These are phyloP conservation scores for Pleurostoma richardsiae DNA, from an alignment of 2,329 filamentous ascomycete genomes.

Conservation along the genomic window DNA sequence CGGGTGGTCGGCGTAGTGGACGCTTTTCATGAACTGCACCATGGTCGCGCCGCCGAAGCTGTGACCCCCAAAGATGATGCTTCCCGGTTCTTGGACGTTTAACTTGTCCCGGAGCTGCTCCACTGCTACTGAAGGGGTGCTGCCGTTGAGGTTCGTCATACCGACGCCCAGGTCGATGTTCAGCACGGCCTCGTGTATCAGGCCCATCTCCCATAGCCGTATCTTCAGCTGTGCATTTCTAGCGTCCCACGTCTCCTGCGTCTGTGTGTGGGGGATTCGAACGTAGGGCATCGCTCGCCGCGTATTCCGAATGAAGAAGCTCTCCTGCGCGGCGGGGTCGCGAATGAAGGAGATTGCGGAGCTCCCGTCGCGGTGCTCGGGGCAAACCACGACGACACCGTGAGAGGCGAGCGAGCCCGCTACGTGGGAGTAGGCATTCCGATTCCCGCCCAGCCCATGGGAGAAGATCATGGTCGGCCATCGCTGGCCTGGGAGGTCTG, in stretches of 20 bases:
- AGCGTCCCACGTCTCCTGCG: slow-evolving; percentile 58
- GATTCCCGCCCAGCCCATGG: slow-evolving; percentile 74
- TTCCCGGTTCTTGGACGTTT: slow-evolving; percentile 65
- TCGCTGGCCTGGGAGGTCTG: slow-evolving; percentile 37
- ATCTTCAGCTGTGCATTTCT: slow-evolving; percentile 70
- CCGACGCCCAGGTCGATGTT: slow-evolving; percentile 55
- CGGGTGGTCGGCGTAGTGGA: slow-evolving; percentile 58
- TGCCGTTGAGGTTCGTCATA: slow-evolving; percentile 47
- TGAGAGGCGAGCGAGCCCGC: slow-evolving; percentile 75
- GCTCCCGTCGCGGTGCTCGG: slow-evolving; percentile 80
- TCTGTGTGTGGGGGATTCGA: slow-evolving; percentile 56
- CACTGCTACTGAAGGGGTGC: slow-evolving; percentile 41
- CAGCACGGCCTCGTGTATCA: slow-evolving; percentile 63
- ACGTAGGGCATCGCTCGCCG: slow-evolving; percentile 39
- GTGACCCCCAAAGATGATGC: slow-evolving; percentile 72
- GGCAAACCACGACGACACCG: slow-evolving; percentile 73
- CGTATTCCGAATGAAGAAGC: slow-evolving; percentile 25
- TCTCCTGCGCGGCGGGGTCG: slow-evolving; percentile 43
- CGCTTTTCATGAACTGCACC: slow-evolving; percentile 73
- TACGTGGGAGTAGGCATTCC: slow-evolving; percentile 82
- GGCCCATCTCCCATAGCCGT: slow-evolving; percentile 72
- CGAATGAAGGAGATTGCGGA: slow-evolving; percentile 70
- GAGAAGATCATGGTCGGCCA: slow-evolving; percentile 86
- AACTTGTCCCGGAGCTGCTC: slow-evolving; percentile 56
- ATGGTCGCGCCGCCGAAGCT: slow-evolving; percentile 74